These are phyloP conservation scores for Phialophora chinensis DNA, from an alignment of 2,329 filamentous ascomycete species.

Conservation along the genomic window DNA sequence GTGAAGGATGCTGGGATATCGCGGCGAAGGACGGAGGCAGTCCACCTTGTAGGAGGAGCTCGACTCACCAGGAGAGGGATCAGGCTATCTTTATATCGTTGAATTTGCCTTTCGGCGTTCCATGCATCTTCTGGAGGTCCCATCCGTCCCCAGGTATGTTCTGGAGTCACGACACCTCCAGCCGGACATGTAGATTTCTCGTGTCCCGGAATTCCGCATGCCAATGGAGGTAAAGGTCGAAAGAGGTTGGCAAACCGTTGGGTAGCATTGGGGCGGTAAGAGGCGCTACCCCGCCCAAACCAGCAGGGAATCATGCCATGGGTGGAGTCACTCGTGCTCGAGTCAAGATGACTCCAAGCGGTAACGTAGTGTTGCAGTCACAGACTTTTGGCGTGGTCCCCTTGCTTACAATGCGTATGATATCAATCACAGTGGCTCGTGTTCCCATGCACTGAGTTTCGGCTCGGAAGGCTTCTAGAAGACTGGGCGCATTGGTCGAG, in stretches of 20 bases:
- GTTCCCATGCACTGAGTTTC: conserved; percentile 7
- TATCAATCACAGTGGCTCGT: neutral
- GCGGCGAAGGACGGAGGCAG: neutral
- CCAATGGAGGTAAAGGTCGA: neutral
- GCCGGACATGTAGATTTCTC: conserved; percentile 3
- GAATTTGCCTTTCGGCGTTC: neutral
- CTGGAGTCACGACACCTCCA: neutral
- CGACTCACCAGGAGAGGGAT: neutral
- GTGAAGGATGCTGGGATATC: neutral
- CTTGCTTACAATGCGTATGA: neutral
- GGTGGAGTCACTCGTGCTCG: conserved; percentile 1
- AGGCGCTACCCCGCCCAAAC: conserved; percentile 10
- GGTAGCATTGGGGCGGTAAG: conserved; percentile 17
- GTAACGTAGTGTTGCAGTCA: conserved; percentile 23
- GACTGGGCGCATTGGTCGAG: conserved; percentile 15
- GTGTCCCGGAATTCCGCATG: conserved; percentile 20
- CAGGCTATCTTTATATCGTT: conserved; percentile 7
- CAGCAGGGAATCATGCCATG: conserved; percentile 8
- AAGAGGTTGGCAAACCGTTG: conserved; percentile 17
- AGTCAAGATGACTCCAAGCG: conserved; percentile 11
- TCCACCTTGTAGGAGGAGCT: conserved; percentile 13
- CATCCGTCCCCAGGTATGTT: conserved; percentile 9
- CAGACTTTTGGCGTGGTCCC: conserved; percentile 1
- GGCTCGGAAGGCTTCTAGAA: conserved; percentile 17
- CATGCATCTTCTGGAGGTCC: conserved; percentile 20